These are phyloP conservation scores for Thermomyces lanuginosus DNA, from an alignment of 2,329 filamentous ascomycete genomes.

Conservation along the genomic window DNA sequence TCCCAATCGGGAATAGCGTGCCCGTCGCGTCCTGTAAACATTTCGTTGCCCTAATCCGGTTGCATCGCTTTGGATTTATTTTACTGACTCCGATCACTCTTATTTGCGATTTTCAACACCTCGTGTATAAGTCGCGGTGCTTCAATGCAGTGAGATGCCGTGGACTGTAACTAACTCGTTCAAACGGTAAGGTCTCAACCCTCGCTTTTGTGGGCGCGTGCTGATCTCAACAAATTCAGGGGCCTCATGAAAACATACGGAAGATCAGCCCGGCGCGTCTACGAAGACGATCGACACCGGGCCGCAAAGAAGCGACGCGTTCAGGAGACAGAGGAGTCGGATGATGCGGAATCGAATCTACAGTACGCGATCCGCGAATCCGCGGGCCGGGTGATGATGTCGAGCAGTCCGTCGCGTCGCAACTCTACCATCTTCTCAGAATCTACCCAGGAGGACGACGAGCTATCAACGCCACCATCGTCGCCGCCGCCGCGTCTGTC, in stretches of 20 bases:
- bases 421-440: constrained; percentile 30
- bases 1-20: too few relatives aligned
- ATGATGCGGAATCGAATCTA: constrained; percentile 30
- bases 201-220: constrained; percentile 1
- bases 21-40: too few relatives aligned
- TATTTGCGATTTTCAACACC: constrained; percentile 6
- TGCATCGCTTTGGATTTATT: too few relatives aligned
- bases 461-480: constrained; percentile 35
- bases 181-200: constrained; percentile 26
- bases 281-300: constrained; percentile 28
- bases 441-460: constrained; percentile 27
- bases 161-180: constrained; percentile 37
- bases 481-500: constrained; percentile 33
- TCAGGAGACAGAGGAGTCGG: constrained; percentile 18
- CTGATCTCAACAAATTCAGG: constrained; percentile 13
- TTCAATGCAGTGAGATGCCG: constrained; percentile 31
- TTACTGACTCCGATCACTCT: constrained; percentile 7
- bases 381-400: constrained; percentile 26
- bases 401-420: constrained; percentile 32
- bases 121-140: too few relatives aligned
- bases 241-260: constrained; percentile 35
- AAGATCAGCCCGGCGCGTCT: constrained; percentile 31
- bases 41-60: too few relatives aligned
- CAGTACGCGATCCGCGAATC: constrained; percentile 34
- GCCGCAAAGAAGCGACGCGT: constrained; percentile 32